Conservation (phyloP, 768 basidiomycete species). For the Rhodotorula graminis region DNA sequence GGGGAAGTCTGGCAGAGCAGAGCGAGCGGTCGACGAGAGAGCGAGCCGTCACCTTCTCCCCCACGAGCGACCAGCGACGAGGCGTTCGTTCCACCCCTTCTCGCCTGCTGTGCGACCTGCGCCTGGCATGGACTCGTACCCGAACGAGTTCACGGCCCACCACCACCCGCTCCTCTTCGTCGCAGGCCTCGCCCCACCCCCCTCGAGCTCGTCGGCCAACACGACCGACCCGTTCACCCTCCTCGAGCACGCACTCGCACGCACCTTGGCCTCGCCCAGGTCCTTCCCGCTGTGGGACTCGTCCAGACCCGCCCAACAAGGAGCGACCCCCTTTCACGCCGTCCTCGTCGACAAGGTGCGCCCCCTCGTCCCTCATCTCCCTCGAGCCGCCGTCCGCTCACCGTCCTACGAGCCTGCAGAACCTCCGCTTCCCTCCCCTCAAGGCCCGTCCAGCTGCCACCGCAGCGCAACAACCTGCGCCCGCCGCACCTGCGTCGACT, state of each 20-base stretch:
- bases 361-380: not conserved
- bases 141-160: slow-evolving; percentile 79
- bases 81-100: too few species aligned
- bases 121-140: slow-evolving; percentile 78
- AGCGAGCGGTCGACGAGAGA: too few species aligned
- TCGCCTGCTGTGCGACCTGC: too few species aligned
- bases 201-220: slow-evolving; percentile 10
- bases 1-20: too few species aligned
- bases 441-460: slow-evolving; percentile 55
- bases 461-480: slow-evolving; percentile 34
- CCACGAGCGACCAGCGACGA: too few species aligned
- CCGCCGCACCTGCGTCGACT: slow-evolving; percentile 43
- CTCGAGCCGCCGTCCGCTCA: not conserved
- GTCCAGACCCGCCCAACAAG: slow-evolving; percentile 33
- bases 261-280: slow-evolving; percentile 54
- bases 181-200: slow-evolving; percentile 62
- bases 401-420: slow-evolving; percentile 46
- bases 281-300: slow-evolving; percentile 45
- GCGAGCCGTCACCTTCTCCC: too few species aligned
- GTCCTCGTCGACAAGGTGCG: slow-evolving; percentile 73
- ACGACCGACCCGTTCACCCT: slow-evolving; percentile 52
- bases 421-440: slow-evolving; percentile 77
- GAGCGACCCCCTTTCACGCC: slow-evolving; percentile 60
- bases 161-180: slow-evolving; percentile 91
- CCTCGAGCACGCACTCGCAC: slow-evolving; percentile 62